phyloP scores from a whole-genome alignment of 106 monocot species.

The Chionographis japonica region DNA sequence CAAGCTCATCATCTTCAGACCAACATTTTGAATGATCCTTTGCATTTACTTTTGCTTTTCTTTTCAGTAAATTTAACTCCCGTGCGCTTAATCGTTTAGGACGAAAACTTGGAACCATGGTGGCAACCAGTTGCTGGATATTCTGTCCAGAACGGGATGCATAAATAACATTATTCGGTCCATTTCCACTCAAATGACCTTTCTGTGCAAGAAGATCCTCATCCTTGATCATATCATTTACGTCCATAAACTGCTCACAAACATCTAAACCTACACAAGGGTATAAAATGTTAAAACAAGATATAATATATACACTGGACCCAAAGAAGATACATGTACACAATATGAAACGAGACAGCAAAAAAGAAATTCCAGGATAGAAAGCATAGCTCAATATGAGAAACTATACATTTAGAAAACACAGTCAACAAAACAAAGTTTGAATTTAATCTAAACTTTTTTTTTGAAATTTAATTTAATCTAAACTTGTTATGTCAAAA shows the following conservation, averaged over 20 bases:
- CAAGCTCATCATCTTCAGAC: slow-evolving; percentile 77
- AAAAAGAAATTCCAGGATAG: too few relatives aligned
- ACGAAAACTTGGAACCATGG: slow-evolving; percentile 73
- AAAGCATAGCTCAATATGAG: neutral
- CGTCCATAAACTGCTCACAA: slow-evolving; percentile 98
- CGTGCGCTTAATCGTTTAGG: slow-evolving; percentile 82
- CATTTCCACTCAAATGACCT: slow-evolving; percentile 43
- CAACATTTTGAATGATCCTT: slow-evolving; percentile 74
- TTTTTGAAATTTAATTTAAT: too few relatives aligned
- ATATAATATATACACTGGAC: neutral
- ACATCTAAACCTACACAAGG: slow-evolving; percentile 74
- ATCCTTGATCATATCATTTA: slow-evolving; percentile 90
- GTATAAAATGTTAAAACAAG: neutral
- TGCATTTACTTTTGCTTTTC: slow-evolving; percentile 88
- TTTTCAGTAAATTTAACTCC: slow-evolving; percentile 83
- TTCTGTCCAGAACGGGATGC: slow-evolving; percentile 50
- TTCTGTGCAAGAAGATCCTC: slow-evolving; percentile 86
- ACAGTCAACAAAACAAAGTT: too few relatives aligned
- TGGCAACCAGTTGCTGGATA: slow-evolving; percentile 87
- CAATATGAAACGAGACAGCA: too few relatives aligned
- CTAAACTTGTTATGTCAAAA: too few relatives aligned
- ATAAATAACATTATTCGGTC: slow-evolving; percentile 33
- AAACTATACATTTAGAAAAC: too few relatives aligned
- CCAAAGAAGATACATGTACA: neutral
- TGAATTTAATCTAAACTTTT: too few relatives aligned